These are phyloP conservation scores for Rusavskia elegans DNA, from an alignment of 495 filamentous ascomycete species.

Conservation along the genomic window DNA sequence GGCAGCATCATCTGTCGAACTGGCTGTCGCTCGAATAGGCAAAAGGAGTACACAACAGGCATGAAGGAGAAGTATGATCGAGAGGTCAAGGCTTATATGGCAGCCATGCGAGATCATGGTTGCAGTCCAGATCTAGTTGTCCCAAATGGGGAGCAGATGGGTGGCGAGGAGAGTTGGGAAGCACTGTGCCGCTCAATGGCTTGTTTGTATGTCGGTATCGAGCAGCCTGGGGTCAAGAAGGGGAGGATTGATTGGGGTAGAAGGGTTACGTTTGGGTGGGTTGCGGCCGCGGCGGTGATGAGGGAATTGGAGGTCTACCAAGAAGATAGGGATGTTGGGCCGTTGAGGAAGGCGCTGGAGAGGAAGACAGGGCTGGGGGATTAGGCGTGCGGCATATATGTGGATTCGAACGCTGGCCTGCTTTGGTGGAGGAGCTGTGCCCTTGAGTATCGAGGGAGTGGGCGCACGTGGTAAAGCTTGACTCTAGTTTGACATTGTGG, in stretches of 20 bases:
- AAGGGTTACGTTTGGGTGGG: slow-evolving; percentile 23
- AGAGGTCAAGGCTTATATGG: not conserved
- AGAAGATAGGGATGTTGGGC: not conserved
- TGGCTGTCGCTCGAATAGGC: no score
- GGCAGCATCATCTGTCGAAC: slow-evolving; percentile 51
- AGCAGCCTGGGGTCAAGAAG: slow-evolving; percentile 4
- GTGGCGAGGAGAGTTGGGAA: slow-evolving; percentile 16
- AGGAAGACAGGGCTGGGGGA: not conserved
- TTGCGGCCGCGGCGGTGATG: slow-evolving; percentile 23
- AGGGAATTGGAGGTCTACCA: slow-evolving; percentile 16
- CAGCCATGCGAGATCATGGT: no score
- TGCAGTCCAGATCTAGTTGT: no score
- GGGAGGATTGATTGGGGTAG: slow-evolving; percentile 9
- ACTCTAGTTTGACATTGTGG: no score
- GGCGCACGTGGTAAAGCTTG: no score
- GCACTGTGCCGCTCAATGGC: slow-evolving; percentile 30
- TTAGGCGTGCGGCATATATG: no score
- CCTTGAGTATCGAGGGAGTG: no score
- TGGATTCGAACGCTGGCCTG: no score
- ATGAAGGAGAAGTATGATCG: slow-evolving; percentile 34
- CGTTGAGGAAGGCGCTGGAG: no score
- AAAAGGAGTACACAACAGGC: slow-evolving; percentile 41
- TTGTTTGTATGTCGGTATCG: slow-evolving; percentile 23
- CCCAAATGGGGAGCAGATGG: slow-evolving; percentile 4
- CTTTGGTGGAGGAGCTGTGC: no score